Evolutionary conservation across 2,329 filamentous ascomycete species (phyloP), one percentile per base, ranked within the genome.

Genomic region (Xylaria sp.): DNA sequence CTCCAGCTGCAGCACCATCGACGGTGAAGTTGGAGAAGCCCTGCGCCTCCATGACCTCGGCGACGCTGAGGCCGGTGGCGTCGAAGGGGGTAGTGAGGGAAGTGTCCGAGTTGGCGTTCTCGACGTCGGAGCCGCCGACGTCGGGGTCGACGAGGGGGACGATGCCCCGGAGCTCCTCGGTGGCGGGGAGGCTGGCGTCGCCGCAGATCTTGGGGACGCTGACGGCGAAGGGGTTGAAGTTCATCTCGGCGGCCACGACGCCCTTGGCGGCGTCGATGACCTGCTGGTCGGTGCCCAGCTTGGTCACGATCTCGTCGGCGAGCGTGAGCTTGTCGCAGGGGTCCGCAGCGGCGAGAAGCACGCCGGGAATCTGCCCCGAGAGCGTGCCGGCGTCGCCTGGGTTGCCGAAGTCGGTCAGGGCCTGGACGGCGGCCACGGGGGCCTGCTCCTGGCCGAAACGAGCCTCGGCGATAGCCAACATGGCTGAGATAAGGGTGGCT

Each of bases 191-290:
- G 21, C 77, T 74, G 1, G 85, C 73, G 59, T 90, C 84, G 37
- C 76, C 79, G 72, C 87, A 90, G 67, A 90, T 81, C 57, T 78
- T 83, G 17, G 83, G 85, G 29, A 84, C 77, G 64, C 74, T 74
- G 57, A 81, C 79, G 51, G 72, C 81, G 61, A 85, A 88, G 47
- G 84, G 85, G 75, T 89, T 89, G 76, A 88, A 88, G 79, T 90
- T 89, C 72, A 88, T 85, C 76, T 89, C 86, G 3, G 86, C 86
- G 21, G 82, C 80, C 13, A 89, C 86, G 37, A 89, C 78, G 16
- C 79, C 80, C 53, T 79, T 79, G 17, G 87, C 87, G 18, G 83
- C 86, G 13, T 79, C 76, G 53, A 89, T 75, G 60, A 86, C 84
- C 56, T 78, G 73, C n/a, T 78, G 71, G 61, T 83, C 82, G 42